Conservation (phyloP, 176 grass and related monocot species). For the Triticum monococcum region DNA sequence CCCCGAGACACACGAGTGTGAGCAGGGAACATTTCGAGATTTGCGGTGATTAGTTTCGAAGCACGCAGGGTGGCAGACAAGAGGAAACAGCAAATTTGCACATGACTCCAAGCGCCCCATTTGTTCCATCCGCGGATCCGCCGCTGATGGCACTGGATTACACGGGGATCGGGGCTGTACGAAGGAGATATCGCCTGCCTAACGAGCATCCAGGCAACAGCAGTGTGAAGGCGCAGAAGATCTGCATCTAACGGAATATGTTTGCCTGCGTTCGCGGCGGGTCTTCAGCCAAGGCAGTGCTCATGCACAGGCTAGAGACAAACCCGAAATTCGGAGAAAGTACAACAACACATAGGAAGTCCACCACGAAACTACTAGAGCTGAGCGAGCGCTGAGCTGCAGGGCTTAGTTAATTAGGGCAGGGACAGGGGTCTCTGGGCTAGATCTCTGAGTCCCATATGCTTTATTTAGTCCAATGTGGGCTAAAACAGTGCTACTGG, state of each 20-base stretch:
- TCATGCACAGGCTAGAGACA: background rate
- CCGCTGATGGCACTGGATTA: constrained; percentile 3
- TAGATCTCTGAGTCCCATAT: constrained; percentile 31
- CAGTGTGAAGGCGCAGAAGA: constrained; percentile 24
- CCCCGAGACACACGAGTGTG: background rate
- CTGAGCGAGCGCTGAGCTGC: constrained; percentile 23
- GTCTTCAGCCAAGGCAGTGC: constrained; percentile 45
- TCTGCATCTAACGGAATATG: constrained; percentile 43
- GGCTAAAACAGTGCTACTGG: background rate
- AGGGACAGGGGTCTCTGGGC: constrained; percentile 40
- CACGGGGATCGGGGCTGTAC: constrained; percentile 21
- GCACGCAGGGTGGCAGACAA: background rate
- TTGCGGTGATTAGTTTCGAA: background rate
- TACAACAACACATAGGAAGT: constrained; percentile 31
- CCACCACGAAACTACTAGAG: constrained; percentile 47
- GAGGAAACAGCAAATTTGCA: background rate
- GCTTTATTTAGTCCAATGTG: constrained; percentile 39
- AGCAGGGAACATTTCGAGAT: background rate
- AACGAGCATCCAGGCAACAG: background rate
- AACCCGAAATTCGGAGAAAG: background rate
- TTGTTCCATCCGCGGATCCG: background rate
- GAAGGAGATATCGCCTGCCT: background rate
- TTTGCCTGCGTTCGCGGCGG: constrained; percentile 49
- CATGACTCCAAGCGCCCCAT: constrained; percentile 2
- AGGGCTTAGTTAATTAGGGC: constrained; percentile 20